phyloP scores from a whole-genome alignment of 805 yeast genomes.

The Yarrowia sp. region DNA sequence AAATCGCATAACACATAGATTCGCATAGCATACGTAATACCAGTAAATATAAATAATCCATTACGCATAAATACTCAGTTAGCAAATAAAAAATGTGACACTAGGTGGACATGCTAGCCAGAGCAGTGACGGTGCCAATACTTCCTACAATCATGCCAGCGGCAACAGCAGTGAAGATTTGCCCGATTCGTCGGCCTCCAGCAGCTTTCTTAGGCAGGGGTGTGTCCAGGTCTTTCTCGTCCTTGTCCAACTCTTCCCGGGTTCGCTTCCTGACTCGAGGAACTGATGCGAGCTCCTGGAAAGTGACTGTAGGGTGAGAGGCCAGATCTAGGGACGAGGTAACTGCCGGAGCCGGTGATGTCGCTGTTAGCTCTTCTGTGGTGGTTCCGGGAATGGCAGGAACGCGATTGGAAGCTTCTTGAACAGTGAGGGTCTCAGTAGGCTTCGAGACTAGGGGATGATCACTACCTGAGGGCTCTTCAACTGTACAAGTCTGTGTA shows the following conservation, averaged over 20 bases:
- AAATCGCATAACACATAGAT: not conserved
- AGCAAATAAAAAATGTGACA: not conserved
- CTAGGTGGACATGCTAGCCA: slow-evolving; percentile 25
- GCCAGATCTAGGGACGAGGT: too few species aligned
- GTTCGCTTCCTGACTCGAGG: slow-evolving; percentile 19
- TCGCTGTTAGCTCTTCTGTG: not conserved
- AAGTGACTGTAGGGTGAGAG: not conserved
- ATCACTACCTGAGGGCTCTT: not conserved
- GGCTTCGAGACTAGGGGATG: not conserved
- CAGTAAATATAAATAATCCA: not conserved
- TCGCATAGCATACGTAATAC: not conserved
- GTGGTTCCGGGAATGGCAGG: not conserved
- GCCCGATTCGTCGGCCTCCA: not conserved
- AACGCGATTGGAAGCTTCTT: not conserved
- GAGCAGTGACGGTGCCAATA: slow-evolving; percentile 29
- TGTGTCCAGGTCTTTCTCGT: not conserved
- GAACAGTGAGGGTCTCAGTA: not conserved
- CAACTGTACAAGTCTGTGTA: not conserved
- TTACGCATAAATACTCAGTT: not conserved
- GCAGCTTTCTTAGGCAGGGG: not conserved
- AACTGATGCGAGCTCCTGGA: not conserved
- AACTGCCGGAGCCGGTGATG: not conserved
- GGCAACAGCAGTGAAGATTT: slow-evolving; percentile 17
- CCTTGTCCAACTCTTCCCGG: slow-evolving; percentile 19
- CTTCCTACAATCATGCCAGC: slow-evolving; percentile 30